Conservation (phyloP, 1,284 basidiomycete genomes). For the Malassezia slooffiae region DNA sequence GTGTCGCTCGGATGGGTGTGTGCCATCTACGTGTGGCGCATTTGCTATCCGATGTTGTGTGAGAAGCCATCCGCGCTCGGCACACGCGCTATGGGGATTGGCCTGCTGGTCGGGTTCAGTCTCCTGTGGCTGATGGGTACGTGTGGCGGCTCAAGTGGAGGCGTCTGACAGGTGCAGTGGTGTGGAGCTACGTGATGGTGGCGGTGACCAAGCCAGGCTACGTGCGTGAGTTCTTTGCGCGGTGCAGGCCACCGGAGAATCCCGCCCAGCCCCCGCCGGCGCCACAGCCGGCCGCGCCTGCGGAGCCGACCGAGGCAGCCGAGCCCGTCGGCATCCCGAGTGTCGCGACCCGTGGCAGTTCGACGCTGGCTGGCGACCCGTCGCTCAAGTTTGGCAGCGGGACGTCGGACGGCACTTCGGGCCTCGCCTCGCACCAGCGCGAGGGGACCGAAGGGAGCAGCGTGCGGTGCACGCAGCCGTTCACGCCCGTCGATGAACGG, state of each 20-base stretch:
- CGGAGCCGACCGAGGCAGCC: no score
- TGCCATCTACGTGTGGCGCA: slow-evolving; percentile 14
- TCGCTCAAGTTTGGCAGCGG: no score
- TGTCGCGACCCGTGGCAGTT: no score
- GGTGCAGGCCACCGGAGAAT: no score
- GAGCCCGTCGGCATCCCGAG: no score
- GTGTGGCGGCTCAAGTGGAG: not conserved
- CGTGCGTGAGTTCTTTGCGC: slow-evolving; percentile 27
- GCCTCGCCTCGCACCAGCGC: no score
- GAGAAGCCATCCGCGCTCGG: slow-evolving; percentile 13
- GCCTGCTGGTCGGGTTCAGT: slow-evolving; percentile 27
- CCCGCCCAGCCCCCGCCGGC: no score
- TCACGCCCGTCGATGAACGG: slow-evolving; percentile 5
- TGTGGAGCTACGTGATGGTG: slow-evolving; percentile 35
- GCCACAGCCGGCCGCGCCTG: no score
- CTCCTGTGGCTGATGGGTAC: slow-evolving; percentile 29
- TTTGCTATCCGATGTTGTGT: slow-evolving; percentile 14
- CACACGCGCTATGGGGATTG: slow-evolving; percentile 20
- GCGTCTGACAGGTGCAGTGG: slow-evolving; percentile 6
- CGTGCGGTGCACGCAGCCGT: slow-evolving; percentile 4
- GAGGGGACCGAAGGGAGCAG: not conserved
- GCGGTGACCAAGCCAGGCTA: slow-evolving; percentile 30
- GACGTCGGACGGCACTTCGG: no score
- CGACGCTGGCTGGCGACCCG: no score
- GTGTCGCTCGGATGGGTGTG: slow-evolving; percentile 7